A percentile compares a stretch with the other conserved stretches of the same genome.
Evolutionary conservation across 2,329 filamentous ascomycete genomes (phyloP).

Genomic region (Aureobasidium sp.): DNA sequence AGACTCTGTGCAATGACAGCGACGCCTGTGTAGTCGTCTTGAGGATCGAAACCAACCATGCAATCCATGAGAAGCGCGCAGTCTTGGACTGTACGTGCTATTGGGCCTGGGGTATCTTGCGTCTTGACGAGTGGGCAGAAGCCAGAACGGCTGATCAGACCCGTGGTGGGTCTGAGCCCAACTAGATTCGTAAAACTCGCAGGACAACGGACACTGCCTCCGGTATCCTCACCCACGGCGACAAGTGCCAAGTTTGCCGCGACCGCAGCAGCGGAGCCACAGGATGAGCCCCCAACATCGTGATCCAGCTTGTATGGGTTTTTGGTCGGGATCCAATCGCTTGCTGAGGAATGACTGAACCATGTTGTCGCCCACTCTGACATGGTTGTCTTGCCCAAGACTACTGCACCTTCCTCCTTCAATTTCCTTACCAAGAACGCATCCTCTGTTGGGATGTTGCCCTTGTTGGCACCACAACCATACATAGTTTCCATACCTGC

Average conservation of each 20-base stretch:
- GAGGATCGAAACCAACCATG: slow-evolving; percentile 23
- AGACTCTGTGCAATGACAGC: slow-evolving; percentile 17
- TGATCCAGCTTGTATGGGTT: slow-evolving; percentile 3
- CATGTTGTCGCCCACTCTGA: slow-evolving; percentile 10
- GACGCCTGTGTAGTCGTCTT: slow-evolving; percentile 21
- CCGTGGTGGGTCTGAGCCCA: background rate
- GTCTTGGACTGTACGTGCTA: slow-evolving; percentile 25
- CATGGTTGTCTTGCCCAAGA: slow-evolving; percentile 13
- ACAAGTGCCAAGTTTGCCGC: slow-evolving; percentile 10
- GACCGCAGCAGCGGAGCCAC: slow-evolving; percentile 2
- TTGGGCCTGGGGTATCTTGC: slow-evolving; percentile 26
- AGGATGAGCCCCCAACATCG: background rate
- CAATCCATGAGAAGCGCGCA: slow-evolving; percentile 25
- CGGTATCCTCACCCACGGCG: slow-evolving; percentile 9
- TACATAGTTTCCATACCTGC: slow-evolving; percentile 8
- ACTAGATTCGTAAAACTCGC: slow-evolving; percentile 7
- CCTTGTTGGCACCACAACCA: background rate
- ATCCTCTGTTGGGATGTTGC: slow-evolving; percentile 1
- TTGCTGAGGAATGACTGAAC: background rate
- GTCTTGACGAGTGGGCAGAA: slow-evolving; percentile 22
- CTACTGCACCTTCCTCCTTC: slow-evolving; percentile 1
- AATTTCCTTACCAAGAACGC: background rate
- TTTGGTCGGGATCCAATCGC: background rate
- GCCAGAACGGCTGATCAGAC: slow-evolving; percentile 18
- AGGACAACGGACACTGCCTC: slow-evolving; percentile 1